Evolutionary conservation across 108 stramenopile species (phyloP), one percentile per base, ranked within the genome.

Genomic region (Pseudonitzschia pungens): DNA sequence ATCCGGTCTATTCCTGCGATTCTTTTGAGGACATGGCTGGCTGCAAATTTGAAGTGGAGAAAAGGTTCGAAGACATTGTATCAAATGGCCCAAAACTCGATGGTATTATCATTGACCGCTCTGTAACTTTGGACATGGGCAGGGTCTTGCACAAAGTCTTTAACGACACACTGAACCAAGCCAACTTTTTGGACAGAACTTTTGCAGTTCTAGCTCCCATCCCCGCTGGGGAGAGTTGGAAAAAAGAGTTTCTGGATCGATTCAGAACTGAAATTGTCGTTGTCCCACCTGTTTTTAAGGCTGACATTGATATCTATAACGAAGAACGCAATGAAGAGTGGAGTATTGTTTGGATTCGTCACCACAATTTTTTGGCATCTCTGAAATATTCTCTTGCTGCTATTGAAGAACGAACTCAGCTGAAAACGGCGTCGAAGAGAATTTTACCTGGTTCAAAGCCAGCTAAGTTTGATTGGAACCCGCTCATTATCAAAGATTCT

Each of bases 131-230:
- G n/a, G 45, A 67, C 6, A 44, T 50, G 28, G 43, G 66, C 24
- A n/a, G 22, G 28, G 43, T 67, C 22, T 4, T 67, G 24, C 66
- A 67, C 44, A 67, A 48, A 24, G 43, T 67, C 66, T 67, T 67
- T 20, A 62, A 67, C 21, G 15, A 32, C 8, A 67, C 43, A 3
- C 5, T 67, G 44, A 48, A 45, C 26, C 45, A 67, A 48, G 24
- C 12, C 0, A 67, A 29, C 14, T 12, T 67, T 15, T n/a, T 44
- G 14, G 43, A 67, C 26, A 48, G 44, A 21, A 28, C 43, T 7
- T 67, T n/a, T 50, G 22, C 22, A 4, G 43, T 48, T 48, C 28
- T 67, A 2, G 15, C 66, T 67, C 66, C 66, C 7, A 14, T 65
- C 14, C n/a, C n/a, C 26, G 5, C n/a, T 45, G 66, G 43, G n/a